Percentiles rank a stretch among this genome's conserved stretches.
Evolutionary conservation across 1,284 basidiomycete genomes (phyloP).

Genomic region (Puccinia triticina): DNA sequence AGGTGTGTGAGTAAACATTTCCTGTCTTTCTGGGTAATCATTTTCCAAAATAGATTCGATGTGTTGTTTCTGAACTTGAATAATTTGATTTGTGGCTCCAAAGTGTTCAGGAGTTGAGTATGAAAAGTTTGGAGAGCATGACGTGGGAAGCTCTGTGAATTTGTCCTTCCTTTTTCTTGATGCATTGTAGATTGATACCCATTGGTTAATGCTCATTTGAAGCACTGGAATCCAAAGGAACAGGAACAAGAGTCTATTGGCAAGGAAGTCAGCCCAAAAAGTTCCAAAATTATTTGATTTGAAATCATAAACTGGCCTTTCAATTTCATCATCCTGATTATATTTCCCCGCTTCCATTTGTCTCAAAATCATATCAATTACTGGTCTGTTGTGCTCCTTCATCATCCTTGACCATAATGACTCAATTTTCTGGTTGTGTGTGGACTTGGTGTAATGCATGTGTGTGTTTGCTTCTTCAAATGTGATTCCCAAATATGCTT

Average conservation of each 20-base stretch:
- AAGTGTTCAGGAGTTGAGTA: neutral
- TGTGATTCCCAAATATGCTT: neutral
- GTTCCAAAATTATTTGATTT: neutral
- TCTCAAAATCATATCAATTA: neutral
- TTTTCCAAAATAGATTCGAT: neutral
- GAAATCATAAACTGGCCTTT: neutral
- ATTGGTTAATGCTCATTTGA: neutral
- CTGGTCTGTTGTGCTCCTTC: slow-evolving; percentile 15
- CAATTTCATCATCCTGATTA: neutral
- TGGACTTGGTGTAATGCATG: slow-evolving; percentile 11
- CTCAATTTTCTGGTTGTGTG: neutral
- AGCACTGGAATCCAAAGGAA: slow-evolving; percentile 5
- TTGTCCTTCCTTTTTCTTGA: slow-evolving; percentile 3
- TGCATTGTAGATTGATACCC: neutral
- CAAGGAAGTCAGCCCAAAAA: too few relatives aligned
- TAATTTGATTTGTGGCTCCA: too few relatives aligned
- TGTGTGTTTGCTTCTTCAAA: neutral
- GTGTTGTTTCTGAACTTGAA: neutral
- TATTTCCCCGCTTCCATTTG: slow-evolving; percentile 4
- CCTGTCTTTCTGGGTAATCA: neutral
- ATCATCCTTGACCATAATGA: too few relatives aligned
- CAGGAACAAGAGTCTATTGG: neutral
- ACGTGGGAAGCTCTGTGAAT: neutral
- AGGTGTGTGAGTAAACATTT: slow-evolving; percentile 3
- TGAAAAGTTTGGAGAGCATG: neutral